Percentiles rank a stretch among this genome's conserved stretches.
Evolutionary conservation across 108 stramenopile genomes (phyloP).

Genomic region (Ochromonas danica): DNA sequence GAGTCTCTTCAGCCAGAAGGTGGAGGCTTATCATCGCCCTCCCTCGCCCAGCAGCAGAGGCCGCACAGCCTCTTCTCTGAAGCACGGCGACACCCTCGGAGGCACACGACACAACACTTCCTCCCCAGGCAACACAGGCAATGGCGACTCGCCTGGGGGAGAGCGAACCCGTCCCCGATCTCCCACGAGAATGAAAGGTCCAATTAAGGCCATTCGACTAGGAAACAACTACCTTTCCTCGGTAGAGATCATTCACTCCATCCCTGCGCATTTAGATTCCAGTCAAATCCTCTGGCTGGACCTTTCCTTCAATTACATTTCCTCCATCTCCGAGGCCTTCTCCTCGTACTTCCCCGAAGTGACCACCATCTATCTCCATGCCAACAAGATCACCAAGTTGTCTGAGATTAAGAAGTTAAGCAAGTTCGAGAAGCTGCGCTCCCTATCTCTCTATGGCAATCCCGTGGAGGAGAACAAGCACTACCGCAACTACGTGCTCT

Average conservation of each 20-base stretch:
- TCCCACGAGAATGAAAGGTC: background rate
- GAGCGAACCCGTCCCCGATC: background rate
- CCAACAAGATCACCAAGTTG: slow-evolving; percentile 39
- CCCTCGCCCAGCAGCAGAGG: background rate
- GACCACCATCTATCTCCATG: slow-evolving; percentile 40
- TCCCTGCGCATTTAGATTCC: background rate
- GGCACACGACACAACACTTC: background rate
- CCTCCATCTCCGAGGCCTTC: background rate
- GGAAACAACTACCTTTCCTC: slow-evolving; percentile 13
- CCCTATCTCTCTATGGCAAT: slow-evolving; percentile 43
- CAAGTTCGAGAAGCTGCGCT: slow-evolving; percentile 19
- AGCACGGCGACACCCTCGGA: background rate
- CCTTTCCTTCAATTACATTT: slow-evolving; percentile 18
- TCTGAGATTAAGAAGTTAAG: slow-evolving; percentile 34
- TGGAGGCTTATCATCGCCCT: background rate
- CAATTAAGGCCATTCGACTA: slow-evolving; percentile 21
- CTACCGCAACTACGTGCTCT: slow-evolving; percentile 39
- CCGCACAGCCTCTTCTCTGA: background rate
- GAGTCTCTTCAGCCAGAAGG: background rate
- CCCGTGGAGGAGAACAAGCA: slow-evolving; percentile 46
- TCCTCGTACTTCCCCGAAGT: slow-evolving; percentile 11
- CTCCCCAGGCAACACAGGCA: background rate
- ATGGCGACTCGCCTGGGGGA: background rate
- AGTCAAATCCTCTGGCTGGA: slow-evolving; percentile 27
- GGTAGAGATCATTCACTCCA: background rate